Evolutionary conservation across 2,329 filamentous ascomycete genomes (phyloP).

Genomic region (Nothophaeocryptopus gaeumannii): DNA sequence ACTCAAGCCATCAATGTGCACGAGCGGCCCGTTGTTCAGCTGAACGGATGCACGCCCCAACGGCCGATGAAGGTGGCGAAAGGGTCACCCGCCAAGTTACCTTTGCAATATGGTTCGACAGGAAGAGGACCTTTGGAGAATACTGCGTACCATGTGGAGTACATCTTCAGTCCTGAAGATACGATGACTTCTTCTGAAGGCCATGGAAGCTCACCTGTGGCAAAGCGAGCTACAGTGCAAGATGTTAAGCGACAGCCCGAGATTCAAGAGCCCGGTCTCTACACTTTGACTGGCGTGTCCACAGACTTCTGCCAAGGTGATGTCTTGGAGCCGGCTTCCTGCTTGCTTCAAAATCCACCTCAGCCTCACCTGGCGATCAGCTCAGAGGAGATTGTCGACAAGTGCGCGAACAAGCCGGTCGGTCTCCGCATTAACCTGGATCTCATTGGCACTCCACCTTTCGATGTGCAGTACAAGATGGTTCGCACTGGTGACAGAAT

Average conservation of each 20-base stretch:
- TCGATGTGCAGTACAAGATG: constrained; percentile 75
- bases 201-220: constrained; percentile 58
- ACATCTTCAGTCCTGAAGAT: constrained; percentile 75
- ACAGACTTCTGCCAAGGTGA: constrained; percentile 83
- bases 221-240: constrained; percentile 61
- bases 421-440: constrained; percentile 86
- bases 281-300: constrained; percentile 75
- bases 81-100: constrained; percentile 65
- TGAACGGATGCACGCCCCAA: constrained; percentile 74
- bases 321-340: constrained; percentile 90
- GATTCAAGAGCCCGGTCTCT: constrained; percentile 78
- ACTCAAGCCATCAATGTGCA: constrained; percentile 80
- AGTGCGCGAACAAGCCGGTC: constrained; percentile 90
- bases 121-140: constrained; percentile 57
- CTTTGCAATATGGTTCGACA: constrained; percentile 66
- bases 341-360: constrained; percentile 83
- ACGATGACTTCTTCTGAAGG: constrained; percentile 68
- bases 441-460: constrained; percentile 87
- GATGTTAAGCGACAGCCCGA: constrained; percentile 61
- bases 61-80: constrained; percentile 80
- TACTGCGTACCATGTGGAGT: constrained; percentile 69
- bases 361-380: constrained; percentile 74
- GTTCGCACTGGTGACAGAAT: constrained; percentile 58
- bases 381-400: constrained; percentile 82
- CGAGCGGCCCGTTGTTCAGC: constrained; percentile 72